Evolutionary conservation across 2,329 filamentous ascomycete species (phyloP).

Genomic region (Ophiostoma angusticollis): DNA sequence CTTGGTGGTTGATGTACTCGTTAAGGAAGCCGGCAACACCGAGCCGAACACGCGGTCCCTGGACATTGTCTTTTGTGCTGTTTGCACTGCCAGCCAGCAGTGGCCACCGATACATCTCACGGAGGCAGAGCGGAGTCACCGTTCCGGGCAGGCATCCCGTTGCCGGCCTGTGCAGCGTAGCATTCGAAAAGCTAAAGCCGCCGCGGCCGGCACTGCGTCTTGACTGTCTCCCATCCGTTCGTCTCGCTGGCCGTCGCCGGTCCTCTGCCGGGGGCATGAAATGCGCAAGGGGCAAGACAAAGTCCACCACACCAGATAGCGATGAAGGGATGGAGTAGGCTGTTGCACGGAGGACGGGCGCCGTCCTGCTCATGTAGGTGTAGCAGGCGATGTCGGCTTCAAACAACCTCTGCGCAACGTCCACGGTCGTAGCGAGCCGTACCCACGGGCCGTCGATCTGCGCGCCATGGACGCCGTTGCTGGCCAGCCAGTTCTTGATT

Average conservation of each 20-base stretch:
- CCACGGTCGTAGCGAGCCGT: slow-evolving; percentile 28
- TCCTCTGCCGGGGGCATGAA: slow-evolving; percentile 32
- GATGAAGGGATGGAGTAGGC: slow-evolving; percentile 31
- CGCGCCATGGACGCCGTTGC: slow-evolving; percentile 23
- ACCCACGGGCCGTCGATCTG: slow-evolving; percentile 28
- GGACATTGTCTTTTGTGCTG: not conserved
- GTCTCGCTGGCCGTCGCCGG: not conserved
- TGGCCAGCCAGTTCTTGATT: slow-evolving; percentile 30
- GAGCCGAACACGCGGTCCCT: slow-evolving; percentile 27
- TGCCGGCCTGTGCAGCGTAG: slow-evolving; percentile 6
- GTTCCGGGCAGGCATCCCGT: slow-evolving; percentile 21
- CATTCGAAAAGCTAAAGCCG: slow-evolving; percentile 7
- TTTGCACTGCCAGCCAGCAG: not conserved
- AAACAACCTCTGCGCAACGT: slow-evolving; percentile 27
- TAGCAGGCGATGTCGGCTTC: slow-evolving; percentile 29
- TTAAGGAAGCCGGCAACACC: slow-evolving; percentile 38
- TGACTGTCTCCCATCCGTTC: not conserved
- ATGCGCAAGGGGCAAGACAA: slow-evolving; percentile 35
- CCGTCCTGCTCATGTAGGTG: slow-evolving; percentile 22
- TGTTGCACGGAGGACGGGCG: slow-evolving; percentile 29
- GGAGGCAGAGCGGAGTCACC: slow-evolving; percentile 27
- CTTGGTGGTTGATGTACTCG: slow-evolving; percentile 31
- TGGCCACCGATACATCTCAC: slow-evolving; percentile 32
- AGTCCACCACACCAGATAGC: slow-evolving; percentile 28
- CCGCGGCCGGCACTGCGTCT: not conserved